These are phyloP conservation scores for Colletotrichum scovillei DNA, from an alignment of 2,329 filamentous ascomycete genomes.

Conservation along the genomic window DNA sequence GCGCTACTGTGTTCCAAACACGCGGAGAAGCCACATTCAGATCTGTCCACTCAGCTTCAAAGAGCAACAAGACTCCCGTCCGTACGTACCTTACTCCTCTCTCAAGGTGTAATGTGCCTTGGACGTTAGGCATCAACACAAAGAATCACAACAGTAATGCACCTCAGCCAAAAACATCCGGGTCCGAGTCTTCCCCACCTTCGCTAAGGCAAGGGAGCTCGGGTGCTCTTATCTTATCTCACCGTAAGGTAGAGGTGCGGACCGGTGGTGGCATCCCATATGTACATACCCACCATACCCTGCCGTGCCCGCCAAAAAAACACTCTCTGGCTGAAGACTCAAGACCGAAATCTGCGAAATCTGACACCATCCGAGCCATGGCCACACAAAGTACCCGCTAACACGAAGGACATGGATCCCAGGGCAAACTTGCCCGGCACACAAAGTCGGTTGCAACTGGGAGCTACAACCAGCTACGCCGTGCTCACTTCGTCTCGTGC, in stretches of 20 bases:
- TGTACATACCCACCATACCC: neutral
- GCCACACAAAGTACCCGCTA: constrained; percentile 23
- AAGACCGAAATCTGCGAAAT: constrained; percentile 5
- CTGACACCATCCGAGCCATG: constrained; percentile 29
- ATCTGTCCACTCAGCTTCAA: constrained; percentile 2
- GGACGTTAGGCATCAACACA: constrained; percentile 14
- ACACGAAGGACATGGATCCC: constrained; percentile 33
- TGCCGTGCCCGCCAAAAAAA: neutral
- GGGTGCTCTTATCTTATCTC: constrained; percentile 5
- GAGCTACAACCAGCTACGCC: neutral
- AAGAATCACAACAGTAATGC: neutral
- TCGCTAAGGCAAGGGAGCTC: neutral
- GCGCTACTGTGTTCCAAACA: constrained; percentile 22
- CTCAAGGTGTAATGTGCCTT: neutral
- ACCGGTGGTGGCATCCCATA: neutral
- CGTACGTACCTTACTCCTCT: too few relatives aligned
- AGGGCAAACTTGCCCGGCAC: constrained; percentile 31
- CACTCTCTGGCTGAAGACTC: neutral
- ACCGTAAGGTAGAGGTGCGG: neutral
- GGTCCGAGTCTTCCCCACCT: neutral
- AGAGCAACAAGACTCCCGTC: constrained; percentile 9
- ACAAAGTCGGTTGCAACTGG: constrained; percentile 20
- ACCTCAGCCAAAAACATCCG: neutral
- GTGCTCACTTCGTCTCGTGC: constrained; percentile 13
- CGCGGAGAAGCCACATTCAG: constrained; percentile 5